Evolutionary conservation across 768 basidiomycete genomes (phyloP), one percentile per base, ranked within the genome.

Genomic region (Trametes gibbosa): DNA sequence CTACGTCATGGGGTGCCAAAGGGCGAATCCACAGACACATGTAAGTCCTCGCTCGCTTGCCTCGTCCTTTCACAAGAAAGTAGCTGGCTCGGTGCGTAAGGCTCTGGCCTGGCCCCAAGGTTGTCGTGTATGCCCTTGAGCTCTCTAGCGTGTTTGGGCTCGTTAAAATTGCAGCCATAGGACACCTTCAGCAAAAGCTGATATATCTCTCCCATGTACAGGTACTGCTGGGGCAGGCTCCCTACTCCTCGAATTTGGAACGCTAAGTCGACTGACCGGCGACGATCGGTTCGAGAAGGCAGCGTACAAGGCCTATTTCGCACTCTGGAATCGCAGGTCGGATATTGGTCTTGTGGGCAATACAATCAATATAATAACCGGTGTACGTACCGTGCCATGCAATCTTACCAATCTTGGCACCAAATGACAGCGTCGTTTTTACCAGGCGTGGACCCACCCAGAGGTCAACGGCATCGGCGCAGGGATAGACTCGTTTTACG

Each of bases 401-500:
- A 54, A 13, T 43, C 42, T 46, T 39, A 39, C 16, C 13, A 17
- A 13, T 4, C 16, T 3, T 4, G 16, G 17, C 37, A 17, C 37
- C 4, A 39, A 13, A 17, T 39, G 37, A 39, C 37, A 39, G 17
- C 16, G 6, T 39, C 17, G 4, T 17, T 17, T 13, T 4, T 53
- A 8, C 23, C 68, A 89, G 91, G 71, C 75, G 35, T 97, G 94
- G 94, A 82, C 80, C 14, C 73, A 77, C 48, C 92, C 94, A 17
- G 87, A 92, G 62, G 74, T 87, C 7, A 86, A 85, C 25, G 83
- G 89, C 1, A 90, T 95, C 32, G 96, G 96, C 24, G 97, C 97
- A 6, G 97, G 97, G 0, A 86, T 97, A 42, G 97, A 98, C 70
- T 94, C 91, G 3, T 97, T 96, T 71, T 95, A 90, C 69, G 97